Base-by-base conservation (phyloP, 805 yeast species). In the Cephaloascus albidus region DNA sequence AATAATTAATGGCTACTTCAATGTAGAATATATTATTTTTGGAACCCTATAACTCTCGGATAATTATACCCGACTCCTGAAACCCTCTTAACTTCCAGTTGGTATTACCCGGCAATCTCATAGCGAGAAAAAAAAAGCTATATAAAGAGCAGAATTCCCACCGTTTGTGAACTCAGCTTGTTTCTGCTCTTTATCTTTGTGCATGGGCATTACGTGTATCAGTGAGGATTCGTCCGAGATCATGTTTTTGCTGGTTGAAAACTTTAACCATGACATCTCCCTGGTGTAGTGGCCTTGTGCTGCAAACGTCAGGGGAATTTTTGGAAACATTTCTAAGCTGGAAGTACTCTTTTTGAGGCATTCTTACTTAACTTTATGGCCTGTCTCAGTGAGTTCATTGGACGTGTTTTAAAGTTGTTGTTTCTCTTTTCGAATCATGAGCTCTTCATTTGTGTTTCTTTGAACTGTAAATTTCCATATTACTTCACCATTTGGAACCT, bases 161-260 rank as follows among this genome's bases (percentile, higher is more conserved):
- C 28, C n/a, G n/a, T n/a, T n/a, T 23, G 12, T 12, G 28, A 23
- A 12, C 28, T 23, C 28, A 23, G 28, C 28, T 23, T n/a, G 33
- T 31, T 52, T 61, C 59, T 47, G 46, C 49, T 68, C 72, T 61
- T 63, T 71, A 85, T 89, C 97, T 82, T 90, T 90, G 87, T 90
- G 97, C 98, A 84, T 83, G 98, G 97, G 97, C 96, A 90, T 88
- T 90, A 93, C 97, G 96, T 95, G 95, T 87, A 88, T 90, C 97
- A 89, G 96, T 90, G 98, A 90, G 97, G 98, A 93, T 88, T 89
- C 96, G 96, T 93, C 98, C 97, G 98, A 90, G 98, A 88, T 89
- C 95, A 95, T 90, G 97, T 93, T 86, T 90, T 90, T 90, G 98
- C 98, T 90, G 95, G 97, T 90, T 93, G 97, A 93, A 90, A 93